phyloP scores from a whole-genome alignment of 2,329 filamentous ascomycete species.

The Monascus ruber region DNA sequence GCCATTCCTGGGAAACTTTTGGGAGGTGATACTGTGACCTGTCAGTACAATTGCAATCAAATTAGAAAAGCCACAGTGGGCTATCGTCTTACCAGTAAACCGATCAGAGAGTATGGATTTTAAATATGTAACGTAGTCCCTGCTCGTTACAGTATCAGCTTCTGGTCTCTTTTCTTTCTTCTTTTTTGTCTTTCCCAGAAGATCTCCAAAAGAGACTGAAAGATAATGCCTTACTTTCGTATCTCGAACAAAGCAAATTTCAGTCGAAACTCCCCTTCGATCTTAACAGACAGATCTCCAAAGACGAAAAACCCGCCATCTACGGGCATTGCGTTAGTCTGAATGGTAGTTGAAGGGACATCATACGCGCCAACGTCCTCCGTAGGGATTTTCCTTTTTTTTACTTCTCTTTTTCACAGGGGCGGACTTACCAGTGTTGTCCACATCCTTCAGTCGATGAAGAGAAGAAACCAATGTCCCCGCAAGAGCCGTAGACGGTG shows the following conservation, averaged over 20 bases:
- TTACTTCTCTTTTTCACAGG: not conserved
- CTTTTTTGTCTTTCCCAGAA: slow-evolving; percentile 1
- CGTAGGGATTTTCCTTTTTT: not conserved
- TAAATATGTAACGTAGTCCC: slow-evolving; percentile 39
- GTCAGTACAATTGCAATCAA: slow-evolving; percentile 4
- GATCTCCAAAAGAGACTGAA: slow-evolving; percentile 1
- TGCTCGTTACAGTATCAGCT: slow-evolving; percentile 10
- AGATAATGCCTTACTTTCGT: slow-evolving; percentile 38
- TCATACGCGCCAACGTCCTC: not conserved
- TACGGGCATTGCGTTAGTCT: slow-evolving; percentile 4
- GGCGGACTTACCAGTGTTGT: slow-evolving; percentile 45
- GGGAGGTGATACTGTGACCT: slow-evolving; percentile 28
- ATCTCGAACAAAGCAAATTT: slow-evolving; percentile 71
- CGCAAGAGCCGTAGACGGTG: slow-evolving; percentile 46
- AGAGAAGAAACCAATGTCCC: slow-evolving; percentile 71
- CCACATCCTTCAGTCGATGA: slow-evolving; percentile 66
- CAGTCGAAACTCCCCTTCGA: slow-evolving; percentile 60
- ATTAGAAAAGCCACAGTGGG: not conserved
- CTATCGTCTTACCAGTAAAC: slow-evolving; percentile 49
- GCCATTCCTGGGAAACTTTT: slow-evolving; percentile 70
- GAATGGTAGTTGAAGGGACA: not conserved
- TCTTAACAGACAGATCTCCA: slow-evolving; percentile 69
- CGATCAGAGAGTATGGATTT: slow-evolving; percentile 49
- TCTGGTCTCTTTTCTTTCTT: not conserved
- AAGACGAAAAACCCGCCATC: slow-evolving; percentile 88